These are phyloP conservation scores for Cladosporium halotolerans DNA, from an alignment of 2,329 filamentous ascomycete genomes.

Conservation along the genomic window DNA sequence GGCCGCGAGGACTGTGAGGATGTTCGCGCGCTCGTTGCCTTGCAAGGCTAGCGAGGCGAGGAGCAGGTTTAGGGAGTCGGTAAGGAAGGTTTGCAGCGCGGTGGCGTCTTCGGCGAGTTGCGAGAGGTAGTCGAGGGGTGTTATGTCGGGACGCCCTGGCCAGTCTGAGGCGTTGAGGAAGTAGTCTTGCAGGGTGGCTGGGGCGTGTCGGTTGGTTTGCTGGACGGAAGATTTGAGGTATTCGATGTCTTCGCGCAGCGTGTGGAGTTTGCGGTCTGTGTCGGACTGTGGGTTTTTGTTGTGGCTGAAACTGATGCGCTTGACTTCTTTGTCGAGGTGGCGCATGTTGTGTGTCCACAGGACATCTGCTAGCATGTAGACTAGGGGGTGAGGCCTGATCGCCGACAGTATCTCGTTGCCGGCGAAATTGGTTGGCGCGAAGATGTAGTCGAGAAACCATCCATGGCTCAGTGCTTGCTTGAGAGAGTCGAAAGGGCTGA, in stretches of 20 bases:
- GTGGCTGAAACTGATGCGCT: constrained; percentile 14
- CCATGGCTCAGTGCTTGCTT: too few relatives aligned
- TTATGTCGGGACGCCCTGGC: background rate
- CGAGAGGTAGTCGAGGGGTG: background rate
- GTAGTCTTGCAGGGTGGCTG: background rate
- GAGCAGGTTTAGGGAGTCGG: constrained; percentile 21
- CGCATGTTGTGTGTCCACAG: background rate
- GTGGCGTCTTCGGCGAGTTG: constrained; percentile 10
- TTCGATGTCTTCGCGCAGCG: constrained; percentile 12
- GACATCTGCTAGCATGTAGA: background rate
- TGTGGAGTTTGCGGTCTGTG: constrained; percentile 13
- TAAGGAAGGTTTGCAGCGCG: constrained; percentile 17
- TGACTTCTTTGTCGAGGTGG: constrained; percentile 11
- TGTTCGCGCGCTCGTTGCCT: constrained; percentile 12
- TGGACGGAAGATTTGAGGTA: constrained; percentile 1
- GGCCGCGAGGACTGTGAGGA: constrained; percentile 18
- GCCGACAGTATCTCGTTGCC: background rate
- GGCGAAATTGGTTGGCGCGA: too few relatives aligned
- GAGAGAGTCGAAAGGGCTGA: too few relatives aligned
- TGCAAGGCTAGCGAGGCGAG: constrained; percentile 17
- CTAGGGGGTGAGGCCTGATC: background rate
- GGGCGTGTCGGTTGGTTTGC: constrained; percentile 5
- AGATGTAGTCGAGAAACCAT: too few relatives aligned
- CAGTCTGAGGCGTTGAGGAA: background rate
- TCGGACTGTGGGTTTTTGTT: constrained; percentile 7